These are phyloP conservation scores for Candida tallmaniae DNA, from an alignment of 805 yeast genomes.

Conservation along the genomic window DNA sequence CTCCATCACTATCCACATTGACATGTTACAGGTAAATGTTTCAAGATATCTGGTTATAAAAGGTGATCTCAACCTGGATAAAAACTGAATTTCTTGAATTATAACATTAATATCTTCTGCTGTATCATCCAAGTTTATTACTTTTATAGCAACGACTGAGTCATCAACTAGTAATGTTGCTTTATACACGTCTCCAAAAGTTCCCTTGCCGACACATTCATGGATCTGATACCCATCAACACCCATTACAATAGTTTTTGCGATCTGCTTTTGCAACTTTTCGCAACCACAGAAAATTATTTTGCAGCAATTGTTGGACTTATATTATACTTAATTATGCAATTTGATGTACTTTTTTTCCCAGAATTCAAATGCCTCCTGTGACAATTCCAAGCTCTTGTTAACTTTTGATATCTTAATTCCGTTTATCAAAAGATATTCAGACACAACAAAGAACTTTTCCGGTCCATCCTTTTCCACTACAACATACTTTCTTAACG, in stretches of 20 bases:
- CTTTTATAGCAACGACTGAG: slow-evolving; percentile 74
- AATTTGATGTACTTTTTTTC: slow-evolving; percentile 17
- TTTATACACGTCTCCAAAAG: slow-evolving; percentile 81
- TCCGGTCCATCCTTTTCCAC: slow-evolving; percentile 14
- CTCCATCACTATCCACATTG: slow-evolving; percentile 91
- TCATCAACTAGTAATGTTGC: slow-evolving; percentile 42
- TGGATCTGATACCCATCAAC: slow-evolving; percentile 21
- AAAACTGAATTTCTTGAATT: slow-evolving; percentile 72
- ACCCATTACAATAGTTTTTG: slow-evolving; percentile 15
- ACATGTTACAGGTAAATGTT: slow-evolving; percentile 58
- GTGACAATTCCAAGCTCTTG: slow-evolving; percentile 34
- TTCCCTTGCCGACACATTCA: slow-evolving; percentile 75
- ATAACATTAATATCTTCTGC: slow-evolving; percentile 70
- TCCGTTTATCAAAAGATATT: slow-evolving; percentile 55
- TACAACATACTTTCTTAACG: slow-evolving; percentile 44
- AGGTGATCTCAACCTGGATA: slow-evolving; percentile 61
- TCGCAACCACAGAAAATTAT: slow-evolving; percentile 11
- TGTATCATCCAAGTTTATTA: slow-evolving; percentile 73
- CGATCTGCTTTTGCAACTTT: slow-evolving; percentile 3
- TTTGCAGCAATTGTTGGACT: too few relatives aligned
- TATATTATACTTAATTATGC: too few relatives aligned
- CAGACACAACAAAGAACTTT: slow-evolving; percentile 46
- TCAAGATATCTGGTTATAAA: slow-evolving; percentile 60
- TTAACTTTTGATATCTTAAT: slow-evolving; percentile 37
- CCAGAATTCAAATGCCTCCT: slow-evolving; percentile 55